Percentiles rank a stretch among this genome's conserved stretches.
Evolutionary conservation across 805 yeast species (phyloP).

Genomic region (Candida takata): DNA sequence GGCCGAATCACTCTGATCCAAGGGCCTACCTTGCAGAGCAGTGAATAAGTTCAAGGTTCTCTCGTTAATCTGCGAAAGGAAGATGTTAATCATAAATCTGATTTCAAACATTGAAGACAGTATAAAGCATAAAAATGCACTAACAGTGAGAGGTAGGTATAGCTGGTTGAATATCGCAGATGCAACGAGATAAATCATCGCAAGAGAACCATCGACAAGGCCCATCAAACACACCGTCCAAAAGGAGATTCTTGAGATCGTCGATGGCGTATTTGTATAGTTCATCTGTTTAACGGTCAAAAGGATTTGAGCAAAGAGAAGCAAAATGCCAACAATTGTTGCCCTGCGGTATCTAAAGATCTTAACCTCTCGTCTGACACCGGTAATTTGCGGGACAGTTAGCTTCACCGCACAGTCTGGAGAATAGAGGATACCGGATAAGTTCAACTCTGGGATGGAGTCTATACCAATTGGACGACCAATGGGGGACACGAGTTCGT

Average conservation of each 20-base stretch:
- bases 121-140: slow-evolving; percentile 62
- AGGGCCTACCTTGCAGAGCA: slow-evolving; percentile 52
- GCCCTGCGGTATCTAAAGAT: slow-evolving; percentile 16
- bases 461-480: slow-evolving; percentile 63
- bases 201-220: slow-evolving; percentile 60
- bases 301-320: slow-evolving; percentile 25
- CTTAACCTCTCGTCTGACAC: slow-evolving; percentile 51
- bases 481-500: slow-evolving; percentile 63
- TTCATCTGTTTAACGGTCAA: slow-evolving; percentile 56
- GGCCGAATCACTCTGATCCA: slow-evolving; percentile 32
- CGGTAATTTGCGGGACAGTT: slow-evolving; percentile 33
- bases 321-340: slow-evolving; percentile 12
- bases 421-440: slow-evolving; percentile 64
- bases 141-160: slow-evolving; percentile 60
- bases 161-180: slow-evolving; percentile 49
- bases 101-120: slow-evolving; percentile 70
- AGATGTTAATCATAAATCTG: slow-evolving; percentile 62
- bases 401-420: slow-evolving; percentile 80
- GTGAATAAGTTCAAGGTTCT: slow-evolving; percentile 59
- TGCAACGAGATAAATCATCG: slow-evolving; percentile 53
- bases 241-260: slow-evolving; percentile 65
- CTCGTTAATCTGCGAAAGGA: slow-evolving; percentile 67
- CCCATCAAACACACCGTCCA: slow-evolving; percentile 60
- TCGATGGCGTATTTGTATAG: slow-evolving; percentile 69
- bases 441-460: slow-evolving; percentile 45